Base-by-base conservation (phyloP, 352 stramenopile genomes). In the Phytopythium cucurbitacearum region DNA sequence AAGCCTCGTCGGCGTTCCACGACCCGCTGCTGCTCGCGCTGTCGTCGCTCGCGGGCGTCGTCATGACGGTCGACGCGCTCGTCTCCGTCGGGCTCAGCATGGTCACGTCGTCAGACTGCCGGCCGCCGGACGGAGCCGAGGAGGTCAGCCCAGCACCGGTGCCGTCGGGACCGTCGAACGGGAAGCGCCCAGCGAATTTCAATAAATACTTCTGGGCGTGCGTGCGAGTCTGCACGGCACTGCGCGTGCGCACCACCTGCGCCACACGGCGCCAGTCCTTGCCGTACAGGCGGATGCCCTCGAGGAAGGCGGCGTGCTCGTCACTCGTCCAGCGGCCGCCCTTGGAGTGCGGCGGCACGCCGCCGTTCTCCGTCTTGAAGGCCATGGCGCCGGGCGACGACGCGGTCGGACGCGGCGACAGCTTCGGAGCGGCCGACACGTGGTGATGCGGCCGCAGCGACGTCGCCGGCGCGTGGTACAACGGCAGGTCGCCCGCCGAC, bases 121-220 rank as follows among this genome's bases (percentile, higher is more conserved):
- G 32, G 9, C 37, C 28, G n/a, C 15, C 0, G 7, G 28, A 7
- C 4, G 15, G 21, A 7, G 51, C 45, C 28, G 36, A 34, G 7
- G 44, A 1, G 45, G 69, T 47, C 56, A 71, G 57, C 50, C 64
- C 64, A 55, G 51, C 38, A 56, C 12, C 21, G 21, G 21, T 28
- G 10, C 50, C 52, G n/a, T 48, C 54, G 28, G 81, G 64, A 1
- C 71, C 46, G n/a, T 91, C 81, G 48, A 91, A 89, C 3, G 78
- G 78, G 55, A 89, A 89, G 16, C 76, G 77, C 42, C 82, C 82
- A 59, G 82, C 80, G 73, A 94, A 91, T 75, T 96, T 96, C 65
- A 93, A 88, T 82, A 96, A 91, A 89, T 96, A 96, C 64, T 96
- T 96, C 67, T 96, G 86, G 45, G 86, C 86, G 60, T 96, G 86